Evolutionary conservation across 225 moss, liverwort and hornwort species (phyloP).

Genomic region (Climacium dendroides): DNA sequence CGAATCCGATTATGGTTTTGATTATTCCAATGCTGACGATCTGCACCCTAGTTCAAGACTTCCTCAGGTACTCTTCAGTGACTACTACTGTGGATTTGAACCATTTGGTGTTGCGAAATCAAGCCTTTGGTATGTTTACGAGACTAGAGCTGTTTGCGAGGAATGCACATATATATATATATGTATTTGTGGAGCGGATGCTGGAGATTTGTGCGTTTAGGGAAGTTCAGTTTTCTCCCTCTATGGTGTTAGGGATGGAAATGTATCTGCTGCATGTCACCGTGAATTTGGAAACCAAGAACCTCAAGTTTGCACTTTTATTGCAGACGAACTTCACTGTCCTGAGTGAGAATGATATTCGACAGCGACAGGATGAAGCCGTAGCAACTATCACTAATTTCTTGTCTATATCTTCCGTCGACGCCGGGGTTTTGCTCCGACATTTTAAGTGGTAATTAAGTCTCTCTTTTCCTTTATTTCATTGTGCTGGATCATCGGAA

Average conservation of each 20-base stretch:
- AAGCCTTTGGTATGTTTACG: background rate
- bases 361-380: conserved; percentile 73
- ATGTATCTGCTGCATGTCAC: background rate
- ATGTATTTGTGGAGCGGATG: background rate
- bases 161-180: background rate
- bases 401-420: conserved; percentile 65
- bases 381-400: conserved; percentile 70
- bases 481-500: background rate
- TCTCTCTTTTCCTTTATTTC: background rate
- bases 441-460: conserved; percentile 64
- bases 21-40: conserved; percentile 58
- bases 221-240: background rate
- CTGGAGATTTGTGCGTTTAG: background rate
- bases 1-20: conserved; percentile 61
- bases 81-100: background rate
- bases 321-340: conserved; percentile 83
- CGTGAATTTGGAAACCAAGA: background rate
- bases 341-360: conserved; percentile 83
- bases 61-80: conserved; percentile 26
- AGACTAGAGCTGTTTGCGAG: background rate
- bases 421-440: conserved; percentile 82
- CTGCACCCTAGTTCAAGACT: conserved; percentile 48
- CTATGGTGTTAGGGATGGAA: background rate
- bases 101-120: background rate
- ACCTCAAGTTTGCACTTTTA: background rate